Evolutionary conservation across 1,284 basidiomycete species (phyloP).

Genomic region (Melampsora occidentalis): DNA sequence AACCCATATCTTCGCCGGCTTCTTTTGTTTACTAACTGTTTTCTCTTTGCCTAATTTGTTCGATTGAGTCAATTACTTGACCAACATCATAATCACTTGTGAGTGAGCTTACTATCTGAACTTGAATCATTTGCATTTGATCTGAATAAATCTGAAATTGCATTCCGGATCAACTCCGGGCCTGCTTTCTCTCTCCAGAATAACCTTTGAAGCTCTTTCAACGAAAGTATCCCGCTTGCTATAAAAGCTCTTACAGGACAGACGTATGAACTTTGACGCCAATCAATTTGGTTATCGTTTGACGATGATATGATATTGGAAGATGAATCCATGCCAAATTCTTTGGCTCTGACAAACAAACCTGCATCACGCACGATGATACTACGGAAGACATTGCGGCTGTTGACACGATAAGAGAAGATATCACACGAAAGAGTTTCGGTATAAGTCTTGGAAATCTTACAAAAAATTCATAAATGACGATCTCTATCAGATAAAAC

Average conservation of each 20-base stretch:
- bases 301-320: neutral
- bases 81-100: neutral
- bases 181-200: conserved; percentile 35
- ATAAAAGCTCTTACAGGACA: conserved; percentile 37
- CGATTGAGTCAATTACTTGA: neutral
- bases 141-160: conserved; percentile 32
- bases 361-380: conserved; percentile 38
- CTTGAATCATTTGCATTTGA: neutral
- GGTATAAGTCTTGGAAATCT: neutral
- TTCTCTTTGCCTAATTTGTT: neutral
- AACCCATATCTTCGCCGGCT: conserved; percentile 30
- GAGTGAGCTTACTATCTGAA: conserved; percentile 7
- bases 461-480: too few relatives aligned
- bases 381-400: conserved; percentile 30
- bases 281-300: neutral
- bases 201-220: conserved; percentile 37
- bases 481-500: neutral
- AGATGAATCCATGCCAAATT: conserved; percentile 9
- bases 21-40: neutral
- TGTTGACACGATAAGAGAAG: neutral
- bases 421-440: neutral
- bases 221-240: conserved; percentile 13
- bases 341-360: conserved; percentile 39
- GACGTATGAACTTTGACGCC: conserved; percentile 13
- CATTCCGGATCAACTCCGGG: conserved; percentile 37